Evolutionary conservation across 1,284 basidiomycete genomes (phyloP).

Genomic region (Meira miltonrushii): DNA sequence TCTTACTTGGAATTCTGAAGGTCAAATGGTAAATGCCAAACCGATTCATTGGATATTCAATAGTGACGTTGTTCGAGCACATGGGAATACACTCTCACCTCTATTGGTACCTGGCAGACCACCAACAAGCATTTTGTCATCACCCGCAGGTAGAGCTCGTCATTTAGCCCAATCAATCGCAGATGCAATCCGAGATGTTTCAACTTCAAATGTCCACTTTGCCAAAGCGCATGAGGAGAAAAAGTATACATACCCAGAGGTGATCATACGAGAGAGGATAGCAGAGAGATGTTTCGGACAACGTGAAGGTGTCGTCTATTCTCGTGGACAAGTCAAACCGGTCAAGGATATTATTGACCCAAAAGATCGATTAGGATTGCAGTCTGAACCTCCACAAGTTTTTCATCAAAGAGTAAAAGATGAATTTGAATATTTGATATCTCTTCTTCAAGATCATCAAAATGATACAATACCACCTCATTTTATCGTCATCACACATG

Average conservation of each 20-base stretch:
- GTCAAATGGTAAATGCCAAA: background rate
- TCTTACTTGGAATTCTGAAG: background rate
- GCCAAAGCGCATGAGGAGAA: background rate
- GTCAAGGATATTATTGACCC: background rate
- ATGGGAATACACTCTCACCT: background rate
- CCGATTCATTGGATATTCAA: background rate
- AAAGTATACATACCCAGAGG: too few species aligned
- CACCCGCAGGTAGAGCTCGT: background rate
- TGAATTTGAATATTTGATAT: too few species aligned
- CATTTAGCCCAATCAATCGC: background rate
- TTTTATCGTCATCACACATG: constrained; percentile 6
- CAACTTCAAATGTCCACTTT: background rate
- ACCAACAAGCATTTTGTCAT: constrained; percentile 1
- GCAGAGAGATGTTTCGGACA: background rate
- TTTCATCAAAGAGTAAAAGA: too few species aligned
- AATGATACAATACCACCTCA: background rate
- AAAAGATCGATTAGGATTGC: background rate
- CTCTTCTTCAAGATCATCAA: too few species aligned
- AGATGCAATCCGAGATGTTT: background rate
- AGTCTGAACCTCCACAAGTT: background rate
- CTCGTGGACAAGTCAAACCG: background rate
- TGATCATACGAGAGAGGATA: background rate
- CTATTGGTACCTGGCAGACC: background rate
- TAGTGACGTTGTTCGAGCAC: background rate
- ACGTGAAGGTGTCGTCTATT: background rate